Evolutionary conservation across 2,329 filamentous ascomycete species (phyloP), one percentile per base, ranked within the genome.

Genomic region (Xylaria hypoxylon): DNA sequence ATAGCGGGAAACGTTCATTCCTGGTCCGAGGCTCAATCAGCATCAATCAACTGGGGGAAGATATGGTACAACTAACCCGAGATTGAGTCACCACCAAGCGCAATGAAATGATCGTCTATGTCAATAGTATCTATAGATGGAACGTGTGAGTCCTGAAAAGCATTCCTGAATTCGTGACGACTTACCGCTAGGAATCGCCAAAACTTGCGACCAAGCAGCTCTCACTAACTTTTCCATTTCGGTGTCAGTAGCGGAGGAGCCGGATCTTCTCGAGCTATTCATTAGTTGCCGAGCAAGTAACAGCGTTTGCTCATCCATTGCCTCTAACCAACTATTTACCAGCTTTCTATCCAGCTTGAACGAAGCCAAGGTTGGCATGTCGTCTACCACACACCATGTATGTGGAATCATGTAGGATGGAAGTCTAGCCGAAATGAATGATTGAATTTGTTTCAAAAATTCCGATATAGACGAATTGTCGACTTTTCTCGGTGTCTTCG

Each of bases 41-140:
- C 33, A 31, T 50, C 2, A 52, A 13, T 33, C 35, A 35, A 7
- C 3, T 7, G 7, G 7, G 7, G 7, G 28, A 7, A 31, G 24
- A 26, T 26, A 19, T 13, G 40, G 17, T 17, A n/a, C 11, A 19
- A 31, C 56, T 59, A 19, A 59, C 56, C 56, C 7, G 59, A 53
- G 40, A 61, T 61, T n/a, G 59, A 61, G 28, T 61, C 59, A 24
- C 59, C 59, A 24, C 59, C 59, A 47, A 61, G 59, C 13, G 59
- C 38, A 19, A 61, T 35, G 8, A 61, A 61, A 61, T 61, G 59
- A 53, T 61, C 59, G 19, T 61, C 59, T 38, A 47, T 28, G 15
- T 61, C 59, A 26, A 61, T 61, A 26, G n/a, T n/a, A 26, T 61
- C 59, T 61, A 47, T 45, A 31, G 13, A 33, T 28, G 22, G 28